A percentile compares a stretch with the other conserved stretches of the same genome.
Conservation (phyloP, 305 asterid genomes). For the Fraxinus velutina region DNA sequence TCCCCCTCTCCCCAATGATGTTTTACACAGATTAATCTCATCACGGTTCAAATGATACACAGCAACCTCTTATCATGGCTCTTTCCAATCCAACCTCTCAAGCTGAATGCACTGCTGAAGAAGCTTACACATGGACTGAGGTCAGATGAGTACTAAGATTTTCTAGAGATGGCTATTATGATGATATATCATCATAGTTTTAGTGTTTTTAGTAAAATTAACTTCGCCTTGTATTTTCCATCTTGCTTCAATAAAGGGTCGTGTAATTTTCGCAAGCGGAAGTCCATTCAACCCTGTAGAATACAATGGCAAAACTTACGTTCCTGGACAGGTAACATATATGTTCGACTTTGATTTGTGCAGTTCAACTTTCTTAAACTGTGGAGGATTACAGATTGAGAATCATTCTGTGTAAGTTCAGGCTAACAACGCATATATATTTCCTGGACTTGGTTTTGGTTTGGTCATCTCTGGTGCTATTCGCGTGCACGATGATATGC, state of each 20-base stretch:
- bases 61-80: conserved; percentile 84
- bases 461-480: conserved; percentile 78
- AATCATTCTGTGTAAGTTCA: conserved; percentile 29
- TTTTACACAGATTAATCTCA: conserved; percentile 17
- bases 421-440: conserved; percentile 89
- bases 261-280: conserved; percentile 65
- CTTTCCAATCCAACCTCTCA: conserved; percentile 85
- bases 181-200: neutral
- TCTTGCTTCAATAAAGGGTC: conserved; percentile 47
- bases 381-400: neutral
- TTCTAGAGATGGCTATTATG: neutral
- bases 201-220: neutral
- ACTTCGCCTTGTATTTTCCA: neutral
- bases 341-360: neutral
- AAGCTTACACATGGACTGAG: conserved; percentile 80
- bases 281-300: conserved; percentile 78
- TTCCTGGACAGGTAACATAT: conserved; percentile 66
- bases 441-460: conserved; percentile 87
- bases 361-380: neutral
- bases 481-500: conserved; percentile 87
- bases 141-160: conserved; percentile 31
- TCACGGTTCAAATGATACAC: conserved; percentile 18
- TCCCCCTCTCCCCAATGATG: neutral
- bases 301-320: conserved; percentile 41
- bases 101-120: conserved; percentile 88